A percentile compares a stretch with the other conserved stretches of the same genome.
phyloP scores from a whole-genome alignment of 805 yeast species.

The Myxozyma neglecta region DNA sequence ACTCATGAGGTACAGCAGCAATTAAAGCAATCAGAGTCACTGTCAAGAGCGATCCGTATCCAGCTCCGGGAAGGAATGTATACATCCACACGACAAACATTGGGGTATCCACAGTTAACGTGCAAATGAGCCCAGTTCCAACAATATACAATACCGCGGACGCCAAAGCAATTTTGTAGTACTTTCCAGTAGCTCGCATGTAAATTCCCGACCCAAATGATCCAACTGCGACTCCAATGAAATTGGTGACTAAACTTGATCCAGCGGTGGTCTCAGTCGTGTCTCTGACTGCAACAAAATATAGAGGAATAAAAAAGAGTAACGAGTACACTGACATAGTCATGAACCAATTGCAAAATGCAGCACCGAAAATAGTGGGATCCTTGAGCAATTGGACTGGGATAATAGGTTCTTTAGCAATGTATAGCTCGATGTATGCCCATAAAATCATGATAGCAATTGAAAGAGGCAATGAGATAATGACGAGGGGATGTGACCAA shows the following conservation, averaged over 20 bases:
- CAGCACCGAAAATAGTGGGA: slow-evolving; percentile 62
- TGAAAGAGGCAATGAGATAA: slow-evolving; percentile 42
- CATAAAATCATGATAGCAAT: slow-evolving; percentile 44
- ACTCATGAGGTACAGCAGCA: slow-evolving; percentile 57
- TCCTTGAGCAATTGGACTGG: slow-evolving; percentile 60
- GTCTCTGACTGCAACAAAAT: slow-evolving; percentile 56
- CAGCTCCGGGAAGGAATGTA: slow-evolving; percentile 51
- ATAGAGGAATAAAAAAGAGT: slow-evolving; percentile 73
- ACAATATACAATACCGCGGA: slow-evolving; percentile 17
- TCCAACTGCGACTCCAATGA: slow-evolving; percentile 67
- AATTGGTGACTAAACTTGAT: slow-evolving; percentile 51
- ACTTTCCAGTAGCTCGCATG: slow-evolving; percentile 61
- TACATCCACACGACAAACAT: slow-evolving; percentile 11
- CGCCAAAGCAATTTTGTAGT: slow-evolving; percentile 32
- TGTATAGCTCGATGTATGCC: slow-evolving; percentile 50
- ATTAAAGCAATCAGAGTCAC: slow-evolving; percentile 62
- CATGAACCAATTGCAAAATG: slow-evolving; percentile 68
- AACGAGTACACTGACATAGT: slow-evolving; percentile 69
- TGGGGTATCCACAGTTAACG: slow-evolving; percentile 18
- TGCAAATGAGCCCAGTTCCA: slow-evolving; percentile 24
- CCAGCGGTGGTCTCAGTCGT: slow-evolving; percentile 59
- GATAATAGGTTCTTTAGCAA: slow-evolving; percentile 64
- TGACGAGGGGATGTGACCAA: slow-evolving; percentile 49
- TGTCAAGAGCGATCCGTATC: slow-evolving; percentile 57
- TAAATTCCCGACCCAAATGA: slow-evolving; percentile 66